Evolutionary conservation across 2,329 filamentous ascomycete genomes (phyloP), one percentile per base, ranked within the genome.

Genomic region (Curvularia spicifera): DNA sequence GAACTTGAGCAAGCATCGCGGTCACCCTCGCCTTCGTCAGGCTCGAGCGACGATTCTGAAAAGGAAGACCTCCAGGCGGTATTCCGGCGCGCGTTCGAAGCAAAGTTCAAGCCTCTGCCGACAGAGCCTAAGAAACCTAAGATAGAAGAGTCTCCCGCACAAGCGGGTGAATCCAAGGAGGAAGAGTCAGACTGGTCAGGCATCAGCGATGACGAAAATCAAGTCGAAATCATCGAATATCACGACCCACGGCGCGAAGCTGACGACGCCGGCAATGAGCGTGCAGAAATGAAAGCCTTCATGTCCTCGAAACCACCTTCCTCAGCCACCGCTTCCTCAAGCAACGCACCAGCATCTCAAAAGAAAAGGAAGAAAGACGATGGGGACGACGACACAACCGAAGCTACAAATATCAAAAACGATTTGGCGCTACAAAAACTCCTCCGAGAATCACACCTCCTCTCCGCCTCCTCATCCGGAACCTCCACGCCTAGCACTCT

Each of bases 361-460:
- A 44, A 24, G 18, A 44, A 7, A 26, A 69, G 63, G 44, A 67
- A 68, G 37, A 61, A 64, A 7, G 13, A 51, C 20, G 51, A 70
- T 3, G 33, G 1, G 60, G 61, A 65, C 51, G 78, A 83, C 58
- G 84, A 87, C 24, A 81, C 84, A 59, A 78, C 84, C 18, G 87
- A 89, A 72, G 76, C 81, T 24, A 76, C 80, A 10, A 90, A 96
- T 61, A 84, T 98, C 18, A 93, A 93, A 75, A 93, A 97, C 76
- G 95, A 98, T 76, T 87, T 97, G 53, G 93, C 91, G 39, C 87
- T 99, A 13, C 94, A 97, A 76, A 89, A 93, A 46, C 87, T 99
- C 40, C 87, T 99, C 57, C 85, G 89, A 67, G 95, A 99, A 82
- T 97, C 93, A 0, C 93, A 97, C 78, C 88, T 98, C 60, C 87